Conservation (phyloP, 192 early-diverging fungal species). For the Jimgerdemannia lactiflua region DNA sequence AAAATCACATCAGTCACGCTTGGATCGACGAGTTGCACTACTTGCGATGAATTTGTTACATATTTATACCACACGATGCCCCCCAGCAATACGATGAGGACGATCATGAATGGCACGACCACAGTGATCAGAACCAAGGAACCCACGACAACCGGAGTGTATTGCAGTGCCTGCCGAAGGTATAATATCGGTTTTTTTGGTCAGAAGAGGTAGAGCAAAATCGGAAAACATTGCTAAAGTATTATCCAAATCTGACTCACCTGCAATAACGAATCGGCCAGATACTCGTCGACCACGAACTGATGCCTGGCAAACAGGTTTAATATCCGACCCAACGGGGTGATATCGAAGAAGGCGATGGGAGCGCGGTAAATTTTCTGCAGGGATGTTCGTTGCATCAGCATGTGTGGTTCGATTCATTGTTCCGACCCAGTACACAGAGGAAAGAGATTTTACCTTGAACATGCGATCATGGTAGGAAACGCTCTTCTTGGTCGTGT, state of each 20-base stretch:
- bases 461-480: background rate
- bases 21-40: no score
- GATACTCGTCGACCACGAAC: background rate
- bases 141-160: background rate
- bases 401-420: no score
- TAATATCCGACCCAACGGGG: conserved; percentile 65
- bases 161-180: background rate
- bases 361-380: conserved; percentile 67
- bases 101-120: background rate
- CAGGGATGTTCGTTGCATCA: background rate
- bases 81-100: background rate
- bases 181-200: background rate
- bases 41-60: background rate
- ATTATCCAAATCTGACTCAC: background rate
- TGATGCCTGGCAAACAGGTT: conserved; percentile 46
- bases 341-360: conserved; percentile 67
- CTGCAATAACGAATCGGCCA: background rate
- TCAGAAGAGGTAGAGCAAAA: no score
- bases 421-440: no score
- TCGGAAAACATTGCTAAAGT: no score
- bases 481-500: background rate
- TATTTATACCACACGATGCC: background rate
- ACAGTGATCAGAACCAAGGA: background rate
- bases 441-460: background rate
- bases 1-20: no score